Evolutionary conservation across 1,139 yeast genomes (phyloP).

Genomic region (Blastobotrys apis): DNA sequence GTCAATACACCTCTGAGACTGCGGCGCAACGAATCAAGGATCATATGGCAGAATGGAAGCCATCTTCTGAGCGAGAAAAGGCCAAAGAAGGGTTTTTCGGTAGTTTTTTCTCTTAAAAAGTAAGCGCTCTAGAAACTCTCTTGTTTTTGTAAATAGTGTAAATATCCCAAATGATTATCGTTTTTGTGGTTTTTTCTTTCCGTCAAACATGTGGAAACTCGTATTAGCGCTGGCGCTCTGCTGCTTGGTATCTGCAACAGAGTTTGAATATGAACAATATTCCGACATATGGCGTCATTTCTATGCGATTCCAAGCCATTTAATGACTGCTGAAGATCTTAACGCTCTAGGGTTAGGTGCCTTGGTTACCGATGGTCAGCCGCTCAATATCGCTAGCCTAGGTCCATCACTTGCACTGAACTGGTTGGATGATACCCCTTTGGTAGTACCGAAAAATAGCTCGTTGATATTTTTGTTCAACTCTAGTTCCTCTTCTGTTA

Average conservation of each 20-base stretch:
- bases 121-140: neutral
- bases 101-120: neutral
- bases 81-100: conserved; percentile 6
- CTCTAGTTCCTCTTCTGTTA: conserved; percentile 13
- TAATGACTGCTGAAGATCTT: conserved; percentile 22
- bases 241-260: neutral
- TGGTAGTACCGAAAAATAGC: conserved; percentile 25
- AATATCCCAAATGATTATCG: conserved; percentile 1
- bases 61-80: conserved; percentile 34
- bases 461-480: conserved; percentile 27
- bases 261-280: conserved; percentile 10
- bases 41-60: conserved; percentile 74
- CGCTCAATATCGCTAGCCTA: conserved; percentile 16
- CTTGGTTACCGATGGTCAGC: conserved; percentile 10
- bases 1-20: conserved; percentile 75
- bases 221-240: neutral
- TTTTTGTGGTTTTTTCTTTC: conserved; percentile 1
- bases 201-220: neutral
- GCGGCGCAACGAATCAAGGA: conserved; percentile 76
- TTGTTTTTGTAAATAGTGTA: conserved; percentile 1
- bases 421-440: conserved; percentile 18
- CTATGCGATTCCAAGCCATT: conserved; percentile 22
- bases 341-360: conserved; percentile 18
- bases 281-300: conserved; percentile 21
- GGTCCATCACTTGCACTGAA: conserved; percentile 20